Base-by-base conservation (phyloP, 2,329 filamentous ascomycete species). In the Niveomyces coronatus region DNA sequence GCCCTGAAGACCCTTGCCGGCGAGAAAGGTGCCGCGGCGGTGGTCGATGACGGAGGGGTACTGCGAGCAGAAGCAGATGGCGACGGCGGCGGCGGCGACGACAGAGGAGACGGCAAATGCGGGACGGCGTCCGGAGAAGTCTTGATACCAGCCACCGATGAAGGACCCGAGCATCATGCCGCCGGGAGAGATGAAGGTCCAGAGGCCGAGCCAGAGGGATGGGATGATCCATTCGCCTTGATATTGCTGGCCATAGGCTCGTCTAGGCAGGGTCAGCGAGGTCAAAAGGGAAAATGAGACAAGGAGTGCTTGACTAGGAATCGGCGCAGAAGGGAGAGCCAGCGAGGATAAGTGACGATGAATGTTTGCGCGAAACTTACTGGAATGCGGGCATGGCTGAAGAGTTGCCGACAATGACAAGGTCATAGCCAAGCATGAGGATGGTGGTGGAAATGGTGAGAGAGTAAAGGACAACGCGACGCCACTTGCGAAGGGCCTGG, bases 1-100 rank as follows among this genome's bases (percentile, higher is more conserved):
- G 8, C 68, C 66, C 39, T 68, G 62, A 14, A 67, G 47, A n/a
- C 64, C 53, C 41, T 68, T 67, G 26, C 62, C 67, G 2, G 57
- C 54, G 4, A 69, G 55, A 46, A 70, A 69, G 9, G 63, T 46
- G 19, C 52, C 49, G 4, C 62, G 53, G 13, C 60, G 56, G 8
- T 43, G 40, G 20, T 47, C 27, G n/a, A 52, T 49, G 15, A 43
- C 38, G 8, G 27, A 26, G 7, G 48, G 45, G 5, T 46, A 39
- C 17, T 48, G 43, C 8, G 50, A 52, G 15, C 47, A 32, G 38
- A 48, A 53, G 23, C 47, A 49, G 6, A 61, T 47, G 6, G 57
- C 56, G 4, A 67, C 57, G 2, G 52, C 60, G 1, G 54, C 31
- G 10, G 57, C 57, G 5, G 57, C 64, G 17, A 66, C 40, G 6